Conservation (phyloP, 225 moss, liverwort and hornwort species). For the Climacium dendroides region DNA sequence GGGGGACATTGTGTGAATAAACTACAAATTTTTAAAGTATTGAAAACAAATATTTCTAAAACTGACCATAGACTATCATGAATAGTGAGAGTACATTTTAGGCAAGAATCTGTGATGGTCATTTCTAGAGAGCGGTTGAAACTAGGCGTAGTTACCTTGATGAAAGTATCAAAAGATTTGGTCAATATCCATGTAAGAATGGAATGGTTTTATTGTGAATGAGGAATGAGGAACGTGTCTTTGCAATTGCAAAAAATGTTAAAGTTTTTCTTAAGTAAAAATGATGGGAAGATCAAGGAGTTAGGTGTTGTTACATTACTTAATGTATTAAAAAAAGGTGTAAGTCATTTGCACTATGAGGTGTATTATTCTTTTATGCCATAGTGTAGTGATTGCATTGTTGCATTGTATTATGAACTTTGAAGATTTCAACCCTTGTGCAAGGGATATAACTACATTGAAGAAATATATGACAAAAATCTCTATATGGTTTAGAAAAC, state of each 20-base stretch:
- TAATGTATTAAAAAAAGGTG: neutral
- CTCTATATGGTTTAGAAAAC: neutral
- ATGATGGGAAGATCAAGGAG: neutral
- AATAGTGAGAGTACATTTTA: no score
- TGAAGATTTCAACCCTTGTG: neutral
- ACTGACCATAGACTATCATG: no score
- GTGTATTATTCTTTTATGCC: rapidly evolving
- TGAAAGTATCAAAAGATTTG: neutral
- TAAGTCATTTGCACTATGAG: neutral
- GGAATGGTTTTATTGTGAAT: neutral
- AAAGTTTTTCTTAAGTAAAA: neutral
- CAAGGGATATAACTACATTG: neutral
- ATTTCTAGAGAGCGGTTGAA: no score
- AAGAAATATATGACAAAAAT: neutral
- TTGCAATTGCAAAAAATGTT: neutral
- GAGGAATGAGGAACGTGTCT: neutral
- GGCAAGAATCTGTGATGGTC: no score
- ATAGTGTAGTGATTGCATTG: neutral
- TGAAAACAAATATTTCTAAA: no score
- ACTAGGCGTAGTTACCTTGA: no score
- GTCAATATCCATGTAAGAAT: neutral
- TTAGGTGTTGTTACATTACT: neutral
- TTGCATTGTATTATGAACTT: neutral
- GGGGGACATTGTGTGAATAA: no score
- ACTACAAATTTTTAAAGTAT: no score